Evolutionary conservation across 2,329 filamentous ascomycete species (phyloP).

Genomic region (Hypomyces rosellus): DNA sequence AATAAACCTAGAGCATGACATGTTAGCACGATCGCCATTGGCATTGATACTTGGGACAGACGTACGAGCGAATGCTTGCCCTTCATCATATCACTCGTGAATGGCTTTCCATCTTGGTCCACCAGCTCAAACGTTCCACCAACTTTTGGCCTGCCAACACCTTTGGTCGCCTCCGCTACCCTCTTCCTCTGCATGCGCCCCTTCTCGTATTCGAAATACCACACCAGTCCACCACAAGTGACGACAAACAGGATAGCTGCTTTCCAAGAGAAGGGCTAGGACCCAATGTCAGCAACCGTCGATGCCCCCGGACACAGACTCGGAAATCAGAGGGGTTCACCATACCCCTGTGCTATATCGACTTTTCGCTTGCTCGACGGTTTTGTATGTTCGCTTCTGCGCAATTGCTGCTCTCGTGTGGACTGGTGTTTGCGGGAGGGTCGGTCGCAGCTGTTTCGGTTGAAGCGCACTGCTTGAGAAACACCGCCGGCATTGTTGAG

Average conservation of each 20-base stretch:
- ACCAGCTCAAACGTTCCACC: slow-evolving; percentile 78
- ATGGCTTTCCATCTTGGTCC: slow-evolving; percentile 73
- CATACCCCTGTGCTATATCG: slow-evolving; percentile 51
- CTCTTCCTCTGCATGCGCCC: slow-evolving; percentile 81
- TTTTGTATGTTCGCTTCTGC: slow-evolving; percentile 41
- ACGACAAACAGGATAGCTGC: slow-evolving; percentile 78
- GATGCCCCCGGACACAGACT: neutral
- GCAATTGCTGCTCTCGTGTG: slow-evolving; percentile 29
- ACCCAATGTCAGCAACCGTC: neutral
- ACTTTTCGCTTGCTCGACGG: slow-evolving; percentile 54
- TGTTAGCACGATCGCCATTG: slow-evolving; percentile 9
- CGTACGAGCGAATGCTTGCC: slow-evolving; percentile 76
- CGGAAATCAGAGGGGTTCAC: neutral
- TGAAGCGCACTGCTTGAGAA: slow-evolving; percentile 31
- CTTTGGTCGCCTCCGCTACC: slow-evolving; percentile 87
- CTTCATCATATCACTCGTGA: slow-evolving; percentile 74
- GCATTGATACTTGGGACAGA: slow-evolving; percentile 12
- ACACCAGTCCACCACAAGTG: slow-evolving; percentile 69
- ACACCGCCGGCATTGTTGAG: slow-evolving; percentile 37
- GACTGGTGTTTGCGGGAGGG: slow-evolving; percentile 23
- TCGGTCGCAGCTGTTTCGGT: slow-evolving; percentile 30
- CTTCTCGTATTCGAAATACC: slow-evolving; percentile 94
- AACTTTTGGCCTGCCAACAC: slow-evolving; percentile 86
- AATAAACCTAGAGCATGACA: slow-evolving; percentile 65
- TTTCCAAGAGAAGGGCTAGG: slow-evolving; percentile 89